These are phyloP conservation scores for Arachis hypogaea DNA, from an alignment of 306 rosid genomes.

Conservation along the genomic window DNA sequence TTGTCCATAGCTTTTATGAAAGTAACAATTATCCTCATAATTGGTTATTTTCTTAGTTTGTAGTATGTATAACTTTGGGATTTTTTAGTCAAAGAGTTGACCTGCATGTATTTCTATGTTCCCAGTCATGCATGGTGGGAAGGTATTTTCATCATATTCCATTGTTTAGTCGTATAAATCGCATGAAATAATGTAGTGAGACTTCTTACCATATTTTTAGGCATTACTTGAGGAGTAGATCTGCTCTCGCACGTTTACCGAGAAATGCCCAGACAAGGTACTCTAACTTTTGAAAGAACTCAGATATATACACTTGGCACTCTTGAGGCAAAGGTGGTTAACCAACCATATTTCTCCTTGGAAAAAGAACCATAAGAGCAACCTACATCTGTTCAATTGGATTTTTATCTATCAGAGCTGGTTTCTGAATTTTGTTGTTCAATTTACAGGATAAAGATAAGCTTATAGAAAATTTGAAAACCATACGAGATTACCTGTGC, in stretches of 20 bases:
- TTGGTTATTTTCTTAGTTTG: constrained; percentile 19
- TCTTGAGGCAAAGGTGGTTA: background rate
- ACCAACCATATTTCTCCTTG: background rate
- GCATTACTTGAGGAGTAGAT: constrained; percentile 98
- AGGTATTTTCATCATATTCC: constrained; percentile 29
- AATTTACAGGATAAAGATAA: constrained; percentile 74
- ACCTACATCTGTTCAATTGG: constrained; percentile 10
- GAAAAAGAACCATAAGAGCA: background rate
- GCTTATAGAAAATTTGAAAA: constrained; percentile 80
- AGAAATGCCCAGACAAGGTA: constrained; percentile 72
- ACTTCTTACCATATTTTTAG: constrained; percentile 46
- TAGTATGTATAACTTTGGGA: constrained; percentile 15
- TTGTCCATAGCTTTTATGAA: constrained; percentile 22
- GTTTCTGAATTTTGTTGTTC: constrained; percentile 33
- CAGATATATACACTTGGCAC: background rate
- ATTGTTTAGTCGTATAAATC: constrained; percentile 17
- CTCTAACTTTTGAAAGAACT: background rate
- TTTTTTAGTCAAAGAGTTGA: constrained; percentile 26
- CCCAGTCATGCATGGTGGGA: background rate
- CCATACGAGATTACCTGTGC: constrained; percentile 90
- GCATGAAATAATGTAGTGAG: constrained; percentile 14
- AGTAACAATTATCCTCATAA: background rate
- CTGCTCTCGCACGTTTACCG: constrained; percentile 59
- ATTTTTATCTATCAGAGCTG: constrained; percentile 6
- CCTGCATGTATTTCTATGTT: constrained; percentile 31